A percentile compares a stretch with the other conserved stretches of the same genome.
Evolutionary conservation across 148 eudicot species (phyloP).

Genomic region (Rhododendron kiyosumense): DNA sequence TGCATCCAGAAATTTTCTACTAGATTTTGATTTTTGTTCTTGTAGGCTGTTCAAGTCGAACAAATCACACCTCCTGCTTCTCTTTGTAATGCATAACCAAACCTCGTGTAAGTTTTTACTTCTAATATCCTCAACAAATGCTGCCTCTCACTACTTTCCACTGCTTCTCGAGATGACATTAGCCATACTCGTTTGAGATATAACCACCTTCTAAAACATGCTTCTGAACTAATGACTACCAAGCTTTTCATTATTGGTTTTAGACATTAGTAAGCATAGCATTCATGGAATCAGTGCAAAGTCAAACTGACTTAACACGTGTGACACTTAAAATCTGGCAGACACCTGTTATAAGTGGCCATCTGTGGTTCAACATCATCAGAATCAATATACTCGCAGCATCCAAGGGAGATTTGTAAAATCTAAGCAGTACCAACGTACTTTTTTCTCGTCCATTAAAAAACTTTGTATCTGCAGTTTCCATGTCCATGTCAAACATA

Average conservation of each 20-base stretch:
- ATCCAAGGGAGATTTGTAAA: not conserved
- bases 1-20: not conserved
- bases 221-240: not conserved
- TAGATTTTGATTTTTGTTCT: not conserved
- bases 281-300: not conserved
- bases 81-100: not conserved
- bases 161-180: not conserved
- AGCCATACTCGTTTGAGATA: not conserved
- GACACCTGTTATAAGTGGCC: not conserved
- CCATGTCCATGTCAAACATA: not conserved
- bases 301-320: not conserved
- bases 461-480: not conserved
- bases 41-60: not conserved
- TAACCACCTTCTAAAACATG: not conserved
- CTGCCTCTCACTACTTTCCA: not conserved
- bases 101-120: not conserved
- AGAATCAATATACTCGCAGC: not conserved
- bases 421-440: not conserved
- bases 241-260: not conserved
- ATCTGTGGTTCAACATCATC: not conserved
- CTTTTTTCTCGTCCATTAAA: not conserved
- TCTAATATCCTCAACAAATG: not conserved
- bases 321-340: not conserved
- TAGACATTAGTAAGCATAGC: not conserved
- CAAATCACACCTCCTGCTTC: not conserved